Base-by-base conservation (phyloP, 1,284 basidiomycete species). In the Rhizoctonia solani region DNA sequence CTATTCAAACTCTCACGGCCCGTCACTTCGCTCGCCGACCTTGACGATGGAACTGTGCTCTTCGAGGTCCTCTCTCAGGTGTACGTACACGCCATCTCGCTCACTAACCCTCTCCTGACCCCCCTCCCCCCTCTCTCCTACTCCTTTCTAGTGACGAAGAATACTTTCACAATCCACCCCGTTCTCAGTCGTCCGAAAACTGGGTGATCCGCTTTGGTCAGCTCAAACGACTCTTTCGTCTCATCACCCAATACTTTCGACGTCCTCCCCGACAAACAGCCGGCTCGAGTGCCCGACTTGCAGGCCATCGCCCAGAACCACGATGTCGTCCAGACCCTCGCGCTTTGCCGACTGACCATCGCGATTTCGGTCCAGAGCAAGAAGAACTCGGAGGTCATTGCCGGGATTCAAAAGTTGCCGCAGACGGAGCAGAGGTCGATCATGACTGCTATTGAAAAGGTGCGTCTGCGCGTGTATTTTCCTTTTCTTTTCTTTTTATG, bases 311-410 rank as follows among this genome's bases (percentile, higher is more conserved):
- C 93, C 19, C 89, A 92, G 76, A 87, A 90, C 73, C 77, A 84
- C 70, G 83, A 86, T 73, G 73, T 85, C 4, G 71, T 76, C n/a
- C 88, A 91, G 41, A 87, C 88, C 0, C 81, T 92, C 63, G 81
- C 85, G 23, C 82, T 95, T 77, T 92, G 91, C 73, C 84, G 91
- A 68, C 81, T 98, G 41, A 92, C 93, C 1, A 91, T 98, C 54
- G 93, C 92, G 3, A 93, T 98, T 71, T 92, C 94, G 0, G 95
- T 97, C 1, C 92, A 97, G 74, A 92, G 91, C 75, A 88, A 92
- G 75, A 84, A 85, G 77, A 93, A 93, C 73, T 85, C 88, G 76
- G 84, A 87, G 63, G 90, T 93, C 71, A 92, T 95, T 69, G 87
- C 86, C 72, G 89, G 86, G 74, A 95, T 96, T 54, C 93, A 95